Evolutionary conservation across 306 rosid species (phyloP).

Genomic region (Spatholobus suberectus): DNA sequence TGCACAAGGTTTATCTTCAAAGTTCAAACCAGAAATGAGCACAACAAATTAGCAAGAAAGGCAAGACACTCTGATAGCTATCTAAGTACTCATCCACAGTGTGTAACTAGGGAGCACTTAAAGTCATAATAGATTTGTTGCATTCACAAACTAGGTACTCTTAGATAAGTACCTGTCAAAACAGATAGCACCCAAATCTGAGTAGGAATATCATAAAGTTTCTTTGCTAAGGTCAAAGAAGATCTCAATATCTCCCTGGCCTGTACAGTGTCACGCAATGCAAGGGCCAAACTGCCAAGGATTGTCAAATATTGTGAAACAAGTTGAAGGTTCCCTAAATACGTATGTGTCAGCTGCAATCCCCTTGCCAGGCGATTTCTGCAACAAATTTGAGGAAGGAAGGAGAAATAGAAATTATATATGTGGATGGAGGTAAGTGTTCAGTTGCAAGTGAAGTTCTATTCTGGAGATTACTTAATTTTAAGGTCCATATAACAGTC

Average conservation of each 20-base stretch:
- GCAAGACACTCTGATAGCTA: neutral
- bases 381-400: constrained; percentile 47
- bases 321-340: constrained; percentile 96
- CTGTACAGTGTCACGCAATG: constrained; percentile 81
- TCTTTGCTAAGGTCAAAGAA: constrained; percentile 94
- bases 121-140: constrained; percentile 24
- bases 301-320: constrained; percentile 92
- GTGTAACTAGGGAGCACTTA: neutral
- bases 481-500: neutral
- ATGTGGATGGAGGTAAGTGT: neutral
- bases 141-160: constrained; percentile 20
- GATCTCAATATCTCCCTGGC: constrained; percentile 97
- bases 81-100: neutral
- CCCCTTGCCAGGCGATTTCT: constrained; percentile 96
- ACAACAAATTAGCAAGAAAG: neutral
- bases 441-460: constrained; percentile 4
- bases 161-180: constrained; percentile 68
- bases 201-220: constrained; percentile 91
- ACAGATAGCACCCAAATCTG: constrained; percentile 97
- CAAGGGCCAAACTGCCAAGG: constrained; percentile 95
- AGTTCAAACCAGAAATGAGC: neutral
- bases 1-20: constrained; percentile 16
- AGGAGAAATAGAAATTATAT: constrained; percentile 30
- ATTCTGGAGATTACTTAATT: constrained; percentile 9
- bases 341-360: constrained; percentile 85